Base-by-base conservation (phyloP, 306 rosid genomes). In the Casuarina equisetifolia region DNA sequence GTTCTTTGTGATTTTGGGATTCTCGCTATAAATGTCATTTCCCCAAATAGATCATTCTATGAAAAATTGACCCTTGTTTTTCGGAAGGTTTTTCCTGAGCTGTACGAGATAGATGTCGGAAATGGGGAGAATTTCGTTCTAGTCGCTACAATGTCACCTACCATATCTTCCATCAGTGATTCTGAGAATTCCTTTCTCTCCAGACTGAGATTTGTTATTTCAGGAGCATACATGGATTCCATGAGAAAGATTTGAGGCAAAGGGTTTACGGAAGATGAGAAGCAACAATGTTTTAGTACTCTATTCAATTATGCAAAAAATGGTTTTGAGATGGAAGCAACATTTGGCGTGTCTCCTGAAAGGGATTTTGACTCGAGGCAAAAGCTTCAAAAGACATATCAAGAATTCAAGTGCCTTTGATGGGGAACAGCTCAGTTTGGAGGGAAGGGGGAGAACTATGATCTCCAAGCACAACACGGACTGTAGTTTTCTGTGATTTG, bases 61-160 rank as follows among this genome's bases (percentile, higher is more conserved):
- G 86, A 83, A 79, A 76, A 80, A 55, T 46, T 89, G 83, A 57
- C 84, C 42, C 62, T 50, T 42, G 83, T 66, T 46, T 85, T 92
- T 64, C 77, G 50, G 53, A 83, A 85, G 36, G 85, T 82, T 82
- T 94, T 90, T 74, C 58, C 71, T 19, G 93, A 92, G 62, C 69
- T 92, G 50, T 92, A 88, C 50, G 84, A 82, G 83, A 85, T 90
- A 74, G 93, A 89, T 50, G 95, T 89, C 10, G 93, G 91, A 42
- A 92, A 94, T 79, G 89, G 84, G 20, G 97, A 94, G 82, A 90
- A 89, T 79, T 87, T 86, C 80, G 85, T 94, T 83, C 86, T 94
- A 42, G 57, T 92, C 64, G 98, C 89, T 50, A 49, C 83, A 38
- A 63, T 39, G 17, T 84, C 88, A 0, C 85, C 90, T 36, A 73